A percentile compares a stretch with the other conserved stretches of the same genome.
These are phyloP conservation scores for Rhizophora mangle DNA, from an alignment of 345 rosid species.

Conservation along the genomic window DNA sequence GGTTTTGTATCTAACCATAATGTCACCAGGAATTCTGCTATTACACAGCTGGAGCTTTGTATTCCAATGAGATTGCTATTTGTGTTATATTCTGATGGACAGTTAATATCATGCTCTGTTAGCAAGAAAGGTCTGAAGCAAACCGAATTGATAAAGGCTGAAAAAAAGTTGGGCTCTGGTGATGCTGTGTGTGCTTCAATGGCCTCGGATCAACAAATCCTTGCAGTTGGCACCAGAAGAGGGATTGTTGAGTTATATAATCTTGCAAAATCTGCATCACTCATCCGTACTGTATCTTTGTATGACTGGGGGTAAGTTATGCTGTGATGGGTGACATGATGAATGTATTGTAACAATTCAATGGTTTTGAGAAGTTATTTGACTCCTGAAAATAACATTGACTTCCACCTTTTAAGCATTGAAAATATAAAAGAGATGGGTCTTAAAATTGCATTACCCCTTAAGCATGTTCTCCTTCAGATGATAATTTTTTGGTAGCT, in stretches of 20 bases:
- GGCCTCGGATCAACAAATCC: slow-evolving; percentile 86
- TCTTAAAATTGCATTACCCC: neutral
- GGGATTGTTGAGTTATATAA: slow-evolving; percentile 86
- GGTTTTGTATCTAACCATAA: slow-evolving; percentile 13
- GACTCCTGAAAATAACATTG: neutral
- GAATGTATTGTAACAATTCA: slow-evolving; percentile 4
- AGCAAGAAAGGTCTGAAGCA: slow-evolving; percentile 84
- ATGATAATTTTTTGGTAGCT: neutral
- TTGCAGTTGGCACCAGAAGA: slow-evolving; percentile 93
- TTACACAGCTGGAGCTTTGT: slow-evolving; percentile 45
- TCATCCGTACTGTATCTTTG: slow-evolving; percentile 76
- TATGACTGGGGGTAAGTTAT: slow-evolving; percentile 89
- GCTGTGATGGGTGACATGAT: slow-evolving; percentile 1
- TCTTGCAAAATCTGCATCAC: slow-evolving; percentile 62
- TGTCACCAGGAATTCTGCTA: slow-evolving; percentile 40
- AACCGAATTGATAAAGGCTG: slow-evolving; percentile 62
- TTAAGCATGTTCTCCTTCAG: neutral
- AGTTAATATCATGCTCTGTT: slow-evolving; percentile 64
- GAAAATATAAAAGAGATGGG: neutral
- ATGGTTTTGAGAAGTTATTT: neutral
- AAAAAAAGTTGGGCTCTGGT: slow-evolving; percentile 63
- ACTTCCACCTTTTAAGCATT: neutral
- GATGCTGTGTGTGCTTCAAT: slow-evolving; percentile 79
- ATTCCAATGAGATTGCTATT: slow-evolving; percentile 60
- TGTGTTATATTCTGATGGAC: slow-evolving; percentile 73